A percentile compares a stretch with the other conserved stretches of the same genome.
phyloP scores from a whole-genome alignment of 2,329 filamentous ascomycete genomes.

The Trichoderma breve region DNA sequence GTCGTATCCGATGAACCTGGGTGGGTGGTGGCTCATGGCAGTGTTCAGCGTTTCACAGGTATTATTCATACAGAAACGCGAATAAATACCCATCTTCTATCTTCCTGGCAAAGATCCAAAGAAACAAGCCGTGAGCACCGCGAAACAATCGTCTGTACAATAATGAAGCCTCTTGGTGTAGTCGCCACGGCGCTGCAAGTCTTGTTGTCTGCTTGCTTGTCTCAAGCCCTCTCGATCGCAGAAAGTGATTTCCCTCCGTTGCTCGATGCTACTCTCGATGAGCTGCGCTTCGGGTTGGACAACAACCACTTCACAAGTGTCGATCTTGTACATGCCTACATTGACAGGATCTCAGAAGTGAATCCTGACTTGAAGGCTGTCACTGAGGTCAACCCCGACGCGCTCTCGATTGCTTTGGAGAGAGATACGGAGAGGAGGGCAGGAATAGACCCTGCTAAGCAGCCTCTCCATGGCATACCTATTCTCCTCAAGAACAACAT shows the following conservation, averaged over 20 bases:
- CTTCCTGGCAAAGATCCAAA: not conserved
- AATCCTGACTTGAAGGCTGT: constrained; percentile 27
- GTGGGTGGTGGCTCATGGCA: not conserved
- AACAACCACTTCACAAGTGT: constrained; percentile 35
- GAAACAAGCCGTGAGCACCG: too few species aligned
- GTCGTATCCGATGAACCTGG: not conserved
- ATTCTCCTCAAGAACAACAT: constrained; percentile 68
- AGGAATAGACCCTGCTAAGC: not conserved
- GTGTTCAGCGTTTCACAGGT: not conserved
- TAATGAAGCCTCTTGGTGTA: not conserved
- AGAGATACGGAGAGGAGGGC: constrained; percentile 32
- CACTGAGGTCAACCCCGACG: constrained; percentile 40
- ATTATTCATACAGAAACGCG: not conserved
- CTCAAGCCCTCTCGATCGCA: not conserved
- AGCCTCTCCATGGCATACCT: constrained; percentile 60
- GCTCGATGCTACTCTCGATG: constrained; percentile 26
- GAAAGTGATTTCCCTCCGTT: constrained; percentile 18
- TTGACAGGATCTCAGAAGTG: constrained; percentile 30
- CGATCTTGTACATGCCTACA: constrained; percentile 36
- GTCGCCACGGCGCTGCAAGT: not conserved
- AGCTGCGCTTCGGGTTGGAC: constrained; percentile 25
- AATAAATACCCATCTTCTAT: not conserved
- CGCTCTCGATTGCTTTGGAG: constrained; percentile 36
- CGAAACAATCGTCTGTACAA: not conserved
- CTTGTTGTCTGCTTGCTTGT: not conserved